These are phyloP conservation scores for Cyathus striatus DNA, from an alignment of 768 basidiomycete species.

Conservation along the genomic window DNA sequence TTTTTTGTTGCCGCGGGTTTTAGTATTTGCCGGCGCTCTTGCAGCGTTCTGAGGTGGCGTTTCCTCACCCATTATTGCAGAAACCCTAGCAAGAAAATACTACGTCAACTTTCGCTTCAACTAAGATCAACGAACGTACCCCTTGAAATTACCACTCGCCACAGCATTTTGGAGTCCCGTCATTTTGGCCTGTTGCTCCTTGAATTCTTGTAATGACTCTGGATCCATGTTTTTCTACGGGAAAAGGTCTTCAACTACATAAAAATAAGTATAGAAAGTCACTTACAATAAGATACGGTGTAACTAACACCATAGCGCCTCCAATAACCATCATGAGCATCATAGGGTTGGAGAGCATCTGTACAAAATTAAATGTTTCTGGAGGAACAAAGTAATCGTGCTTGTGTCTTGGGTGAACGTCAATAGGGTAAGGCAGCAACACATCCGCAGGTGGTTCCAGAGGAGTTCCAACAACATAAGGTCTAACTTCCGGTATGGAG, in stretches of 20 bases:
- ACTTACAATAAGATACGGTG: slow-evolving; percentile 73
- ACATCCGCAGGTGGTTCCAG: slow-evolving; percentile 52
- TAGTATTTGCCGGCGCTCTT: no score
- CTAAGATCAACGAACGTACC: no score
- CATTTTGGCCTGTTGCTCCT: slow-evolving; percentile 54
- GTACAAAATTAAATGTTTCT: slow-evolving; percentile 68
- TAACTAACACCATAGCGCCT: slow-evolving; percentile 61
- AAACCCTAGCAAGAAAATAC: slow-evolving; percentile 9
- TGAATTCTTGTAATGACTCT: slow-evolving; percentile 59
- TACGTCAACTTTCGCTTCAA: no score
- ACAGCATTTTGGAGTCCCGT: slow-evolving; percentile 50
- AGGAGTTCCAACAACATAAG: slow-evolving; percentile 67
- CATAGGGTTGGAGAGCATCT: slow-evolving; percentile 83
- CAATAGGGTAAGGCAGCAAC: slow-evolving; percentile 57
- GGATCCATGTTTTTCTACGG: slow-evolving; percentile 73
- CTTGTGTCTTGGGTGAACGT: slow-evolving; percentile 47
- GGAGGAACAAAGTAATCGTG: slow-evolving; percentile 62
- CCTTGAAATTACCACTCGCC: slow-evolving; percentile 54
- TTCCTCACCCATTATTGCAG: slow-evolving; percentile 8
- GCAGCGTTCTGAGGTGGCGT: not conserved
- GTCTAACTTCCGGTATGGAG: slow-evolving; percentile 41
- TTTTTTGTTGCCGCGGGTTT: slow-evolving; percentile 2
- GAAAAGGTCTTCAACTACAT: slow-evolving; percentile 6
- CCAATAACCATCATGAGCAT: slow-evolving; percentile 72
- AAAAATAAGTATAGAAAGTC: not conserved